Conservation (phyloP, 108 stramenopile genomes). For the Mediolabrus comicus region DNA sequence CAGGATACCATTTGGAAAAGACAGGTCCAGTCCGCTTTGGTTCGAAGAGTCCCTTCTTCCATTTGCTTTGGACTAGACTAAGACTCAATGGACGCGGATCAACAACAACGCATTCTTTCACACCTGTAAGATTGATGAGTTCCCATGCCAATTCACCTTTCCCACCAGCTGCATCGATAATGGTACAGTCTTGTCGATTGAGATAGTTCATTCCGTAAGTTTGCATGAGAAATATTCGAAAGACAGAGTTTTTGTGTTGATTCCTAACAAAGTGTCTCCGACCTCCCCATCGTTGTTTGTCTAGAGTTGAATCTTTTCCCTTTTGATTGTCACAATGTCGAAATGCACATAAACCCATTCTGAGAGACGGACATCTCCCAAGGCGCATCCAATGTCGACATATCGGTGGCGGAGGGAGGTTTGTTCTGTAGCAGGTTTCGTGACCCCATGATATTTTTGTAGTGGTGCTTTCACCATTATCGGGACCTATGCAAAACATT, state of each 20-base stretch:
- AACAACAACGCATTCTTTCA: conserved; percentile 23
- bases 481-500: conserved; percentile 22
- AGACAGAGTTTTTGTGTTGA: conserved; percentile 39
- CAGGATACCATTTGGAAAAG: conserved; percentile 44
- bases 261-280: conserved; percentile 27
- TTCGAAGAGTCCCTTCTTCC: conserved; percentile 35
- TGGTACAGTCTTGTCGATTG: neutral
- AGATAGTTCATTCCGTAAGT: conserved; percentile 38
- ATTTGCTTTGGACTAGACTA: conserved; percentile 9
- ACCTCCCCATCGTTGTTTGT: conserved; percentile 28
- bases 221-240: conserved; percentile 44
- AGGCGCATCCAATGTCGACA: conserved; percentile 39
- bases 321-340: neutral
- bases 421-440: conserved; percentile 8
- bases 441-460: conserved; percentile 27
- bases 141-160: conserved; percentile 45
- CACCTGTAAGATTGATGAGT: conserved; percentile 35
- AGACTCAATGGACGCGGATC: conserved; percentile 41
- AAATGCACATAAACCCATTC: conserved; percentile 28
- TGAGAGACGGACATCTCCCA: conserved; percentile 26
- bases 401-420: conserved; percentile 21
- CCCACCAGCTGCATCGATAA: conserved; percentile 44
- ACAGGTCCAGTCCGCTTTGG: conserved; percentile 33
- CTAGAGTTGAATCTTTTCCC: conserved; percentile 1
- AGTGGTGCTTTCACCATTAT: neutral